Base-by-base conservation (phyloP, 2,329 filamentous ascomycete genomes). In the Incumbomyces lentus region DNA sequence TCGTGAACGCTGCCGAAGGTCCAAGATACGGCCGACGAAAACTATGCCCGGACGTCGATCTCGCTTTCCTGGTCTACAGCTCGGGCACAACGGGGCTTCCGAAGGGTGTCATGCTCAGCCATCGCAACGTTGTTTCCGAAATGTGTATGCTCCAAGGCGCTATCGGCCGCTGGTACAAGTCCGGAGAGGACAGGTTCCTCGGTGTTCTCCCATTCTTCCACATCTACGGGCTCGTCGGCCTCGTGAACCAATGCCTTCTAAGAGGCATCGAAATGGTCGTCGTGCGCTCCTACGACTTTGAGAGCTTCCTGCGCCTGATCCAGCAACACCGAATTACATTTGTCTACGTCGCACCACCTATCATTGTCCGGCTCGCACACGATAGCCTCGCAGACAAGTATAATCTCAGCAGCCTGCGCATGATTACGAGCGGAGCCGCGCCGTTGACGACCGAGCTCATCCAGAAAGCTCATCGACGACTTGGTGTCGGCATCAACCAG, bases 81-180 rank as follows among this genome's bases (percentile, higher is more conserved):
- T 88, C 82, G 4, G 90, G 90, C 5, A 96, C 90, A 0, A 95
- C 90, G 0, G 89, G 90, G 2, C 68, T 88, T 41, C 88, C 89
- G 0, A 95, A 95, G 65, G 90, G 89, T 11, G 90, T 95, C 12
- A 85, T 86, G 77, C 71, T 95, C 31, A 83, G 79, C 7, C 90
- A 96, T 64, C 64, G 68, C 52, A 95, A 95, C 62, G 79, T 95
- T 46, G 76, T 93, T 10, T 69, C 86, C 47, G 93, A 94, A 62
- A 60, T 79, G 5, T 5, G 2, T 5, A n/a, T 14, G 10, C 12
- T 38, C 35, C 12, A 66, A 95, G 59, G 65, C 29, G 67, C 72
- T 2, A 81, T 86, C 46, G 69, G 66, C 1, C 68, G 67, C 1
- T 70, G 78, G 33, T 62, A 84, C 41, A 68, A 78, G 78, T 6